Evolutionary conservation across 495 filamentous ascomycete species (phyloP).

Genomic region (Massariosphaeria phaeospora): DNA sequence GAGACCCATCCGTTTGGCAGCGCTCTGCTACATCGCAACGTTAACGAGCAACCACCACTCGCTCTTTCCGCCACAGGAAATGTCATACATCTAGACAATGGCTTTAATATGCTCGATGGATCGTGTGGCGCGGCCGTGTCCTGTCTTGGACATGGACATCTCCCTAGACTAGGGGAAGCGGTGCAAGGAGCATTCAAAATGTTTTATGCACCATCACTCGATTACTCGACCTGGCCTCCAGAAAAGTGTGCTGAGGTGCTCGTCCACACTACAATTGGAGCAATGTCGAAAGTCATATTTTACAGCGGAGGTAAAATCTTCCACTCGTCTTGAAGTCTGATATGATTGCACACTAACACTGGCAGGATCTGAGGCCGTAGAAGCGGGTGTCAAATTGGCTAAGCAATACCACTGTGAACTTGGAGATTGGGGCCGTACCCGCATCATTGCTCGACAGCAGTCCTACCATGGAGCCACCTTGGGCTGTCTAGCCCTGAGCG

Average conservation of each 20-base stretch:
- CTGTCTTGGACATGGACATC: conserved; percentile 39
- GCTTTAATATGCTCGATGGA: conserved; percentile 39
- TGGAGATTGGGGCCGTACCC: conserved; percentile 46
- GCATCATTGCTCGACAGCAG: conserved; percentile 23
- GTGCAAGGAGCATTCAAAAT: conserved; percentile 14
- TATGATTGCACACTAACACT: background rate
- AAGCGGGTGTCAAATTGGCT: conserved; percentile 56
- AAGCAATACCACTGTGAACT: conserved; percentile 59
- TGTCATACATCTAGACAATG: conserved; percentile 22
- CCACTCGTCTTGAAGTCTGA: background rate
- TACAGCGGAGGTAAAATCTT: conserved; percentile 52
- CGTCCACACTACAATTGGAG: conserved; percentile 29
- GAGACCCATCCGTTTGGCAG: background rate
- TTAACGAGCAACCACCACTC: background rate
- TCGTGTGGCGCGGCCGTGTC: conserved; percentile 42
- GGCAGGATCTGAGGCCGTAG: conserved; percentile 14
- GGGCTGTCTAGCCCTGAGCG: conserved; percentile 33
- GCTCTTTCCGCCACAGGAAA: background rate
- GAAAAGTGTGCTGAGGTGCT: conserved; percentile 47
- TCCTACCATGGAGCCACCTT: conserved; percentile 37
- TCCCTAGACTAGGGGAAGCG: conserved; percentile 27
- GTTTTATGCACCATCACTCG: conserved; percentile 17
- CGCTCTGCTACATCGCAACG: conserved; percentile 1
- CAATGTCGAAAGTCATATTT: conserved; percentile 44
- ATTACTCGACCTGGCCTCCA: conserved; percentile 15